Evolutionary conservation across 2,329 filamentous ascomycete species (phyloP), one percentile per base, ranked within the genome.

Genomic region (Neofusicoccum parvum): DNA sequence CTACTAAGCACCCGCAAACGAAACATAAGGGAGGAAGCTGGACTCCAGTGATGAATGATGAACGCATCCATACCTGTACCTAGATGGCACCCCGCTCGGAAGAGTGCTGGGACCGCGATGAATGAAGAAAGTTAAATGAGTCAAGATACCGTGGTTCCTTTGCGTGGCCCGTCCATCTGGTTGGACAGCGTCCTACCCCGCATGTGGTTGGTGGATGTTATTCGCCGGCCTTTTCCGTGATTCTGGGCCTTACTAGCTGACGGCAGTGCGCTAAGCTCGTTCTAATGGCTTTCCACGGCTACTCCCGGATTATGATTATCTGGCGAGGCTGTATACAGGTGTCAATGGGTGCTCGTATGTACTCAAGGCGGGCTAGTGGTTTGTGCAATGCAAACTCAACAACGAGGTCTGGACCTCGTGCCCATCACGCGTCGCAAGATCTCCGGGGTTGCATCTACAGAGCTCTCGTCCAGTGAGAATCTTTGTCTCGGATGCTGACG

Each of bases 1-100:
- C 58, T 66, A n/a, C 5, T 66, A 66, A 62, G 50, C 32, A 64
- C 27, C 23, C 17, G 15, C 20, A 2, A 5, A 48, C 14, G 62
- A n/a, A 27, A 56, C 7, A 11, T 7, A n/a, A 34, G 17, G 41
- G 27, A 64, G 17, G 41, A 39, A 64, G 17, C n/a, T 32, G 39
- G 34, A 41, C 17, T 34, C 20, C 11, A 4, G 15, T 20, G 45
- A 65, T 17, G 39, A 54, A 20, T 17, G 39, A 56, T 15, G 34
- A 49, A 23, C 20, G 23, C n/a, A 39, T 39, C 20, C 48, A 50
- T 7, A 7, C 9, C 1, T 14, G 46, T 62, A 62, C 23, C 14
- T 43, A 62, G 59, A 11, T 51, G 23, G 59, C 34, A 39, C 9
- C 23, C 27, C 11, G 20, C 32, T 46, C 3, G 17, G 11, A 27